Percentiles rank a stretch among this genome's conserved stretches.
Evolutionary conservation across 2,329 filamentous ascomycete genomes (phyloP).

Genomic region (Blastomyces parvus): DNA sequence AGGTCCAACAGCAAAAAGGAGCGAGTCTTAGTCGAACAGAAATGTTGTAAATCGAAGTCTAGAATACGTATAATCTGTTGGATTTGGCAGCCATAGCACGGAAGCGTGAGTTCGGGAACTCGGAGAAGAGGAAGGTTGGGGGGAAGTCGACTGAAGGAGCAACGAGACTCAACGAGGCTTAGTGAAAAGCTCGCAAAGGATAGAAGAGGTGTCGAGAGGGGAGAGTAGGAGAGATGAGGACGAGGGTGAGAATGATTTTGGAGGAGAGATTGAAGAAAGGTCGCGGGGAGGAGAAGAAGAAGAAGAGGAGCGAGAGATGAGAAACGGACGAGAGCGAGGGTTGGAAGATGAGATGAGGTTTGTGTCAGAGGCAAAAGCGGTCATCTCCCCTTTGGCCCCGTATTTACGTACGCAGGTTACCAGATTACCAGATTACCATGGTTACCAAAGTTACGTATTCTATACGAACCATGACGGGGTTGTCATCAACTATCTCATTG

Average conservation of each 20-base stretch:
- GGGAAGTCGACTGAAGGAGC: conserved; percentile 22
- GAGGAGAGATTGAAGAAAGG: conserved; percentile 10
- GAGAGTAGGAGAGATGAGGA: conserved; percentile 3
- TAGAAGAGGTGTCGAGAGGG: conserved; percentile 6
- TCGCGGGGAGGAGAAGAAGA: conserved; percentile 11
- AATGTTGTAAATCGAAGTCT: background rate
- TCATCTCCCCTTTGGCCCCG: background rate
- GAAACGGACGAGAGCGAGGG: background rate
- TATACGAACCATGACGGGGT: background rate
- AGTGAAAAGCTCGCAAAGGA: conserved; percentile 41
- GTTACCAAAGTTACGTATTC: background rate
- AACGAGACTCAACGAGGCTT: conserved; percentile 38
- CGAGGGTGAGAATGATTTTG: background rate
- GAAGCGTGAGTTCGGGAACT: conserved; percentile 4
- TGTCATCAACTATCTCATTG: no score
- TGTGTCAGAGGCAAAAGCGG: conserved; percentile 1
- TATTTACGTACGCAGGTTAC: no score
- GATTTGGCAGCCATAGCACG: background rate
- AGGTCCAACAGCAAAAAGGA: background rate
- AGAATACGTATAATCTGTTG: background rate
- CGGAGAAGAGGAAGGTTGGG: conserved; percentile 15
- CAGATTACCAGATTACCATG: background rate
- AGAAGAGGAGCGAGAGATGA: conserved; percentile 6
- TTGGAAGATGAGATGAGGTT: background rate
- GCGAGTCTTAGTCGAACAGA: conserved; percentile 1